phyloP scores from a whole-genome alignment of 2,329 filamentous ascomycete genomes.

The Colletotrichum sp. region DNA sequence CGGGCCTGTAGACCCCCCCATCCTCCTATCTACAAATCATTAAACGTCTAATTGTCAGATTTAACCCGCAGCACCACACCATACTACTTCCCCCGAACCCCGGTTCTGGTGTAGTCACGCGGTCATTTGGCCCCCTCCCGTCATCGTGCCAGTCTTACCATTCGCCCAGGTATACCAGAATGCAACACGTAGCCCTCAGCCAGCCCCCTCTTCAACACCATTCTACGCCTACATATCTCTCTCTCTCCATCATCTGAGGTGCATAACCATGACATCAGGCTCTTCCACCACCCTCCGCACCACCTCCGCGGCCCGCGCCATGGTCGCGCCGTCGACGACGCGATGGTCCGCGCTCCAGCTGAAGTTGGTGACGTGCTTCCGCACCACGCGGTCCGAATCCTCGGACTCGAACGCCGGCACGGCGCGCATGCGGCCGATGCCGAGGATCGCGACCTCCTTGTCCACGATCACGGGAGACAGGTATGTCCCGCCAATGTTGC shows the following conservation, averaged over 20 bases:
- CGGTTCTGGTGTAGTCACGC: background rate
- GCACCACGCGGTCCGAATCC: conserved; percentile 64
- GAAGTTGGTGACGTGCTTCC: conserved; percentile 84
- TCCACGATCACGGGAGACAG: conserved; percentile 91
- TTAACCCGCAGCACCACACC: background rate
- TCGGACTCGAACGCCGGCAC: conserved; percentile 75
- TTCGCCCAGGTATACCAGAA: background rate
- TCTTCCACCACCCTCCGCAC: conserved; percentile 82
- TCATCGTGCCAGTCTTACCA: background rate
- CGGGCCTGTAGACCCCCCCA: background rate
- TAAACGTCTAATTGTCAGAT: background rate
- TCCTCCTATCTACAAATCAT: background rate
- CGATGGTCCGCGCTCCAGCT: conserved; percentile 98
- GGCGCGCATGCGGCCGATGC: conserved; percentile 79
- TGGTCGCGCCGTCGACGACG: conserved; percentile 92
- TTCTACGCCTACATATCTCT: background rate
- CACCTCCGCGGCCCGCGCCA: conserved; percentile 86
- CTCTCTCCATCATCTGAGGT: conserved; percentile 64
- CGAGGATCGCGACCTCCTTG: conserved; percentile 89
- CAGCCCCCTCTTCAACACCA: background rate
- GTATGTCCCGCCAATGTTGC: conserved; percentile 91
- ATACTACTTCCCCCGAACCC: background rate
- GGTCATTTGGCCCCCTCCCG: background rate
- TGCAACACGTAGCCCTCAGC: background rate
- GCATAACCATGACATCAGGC: conserved; percentile 86